Base-by-base conservation (phyloP, 164 flowering plant genomes). In the Houttuynia cordata region DNA sequence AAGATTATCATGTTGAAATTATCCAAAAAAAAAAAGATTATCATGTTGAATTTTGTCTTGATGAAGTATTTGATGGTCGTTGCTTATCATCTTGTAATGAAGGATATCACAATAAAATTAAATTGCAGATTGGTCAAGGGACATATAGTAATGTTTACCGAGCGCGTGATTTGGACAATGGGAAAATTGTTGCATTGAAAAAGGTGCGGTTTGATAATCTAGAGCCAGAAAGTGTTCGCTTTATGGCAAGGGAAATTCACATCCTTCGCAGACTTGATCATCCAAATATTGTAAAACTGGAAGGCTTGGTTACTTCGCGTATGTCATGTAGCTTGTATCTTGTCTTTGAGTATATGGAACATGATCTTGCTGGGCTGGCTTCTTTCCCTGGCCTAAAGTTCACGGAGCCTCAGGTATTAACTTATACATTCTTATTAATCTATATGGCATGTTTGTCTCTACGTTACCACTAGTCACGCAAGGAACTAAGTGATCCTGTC, bases 291-390 rank as follows among this genome's bases (percentile, higher is more conserved):
- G 81, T 92, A 67, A 92, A 92, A 69, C 71, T 92, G 60, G 96
- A 91, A 74, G 96, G 96, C 61, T 71, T 91, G 40, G 89, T 91
- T 39, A 85, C 96, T 20, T 91, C 97, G 51, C 77, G 91, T 71
- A 86, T 84, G 86, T 91, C 97, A 41, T 78, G 86, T 75, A 91
- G 89, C 77, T 78, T 91, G 74, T 91, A 88, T 64, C 91, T 91
- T 70, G 89, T 91, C 39, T 91, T 91, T 68, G 97, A 91, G 75
- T 91, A 91, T 70, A 91, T 91, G 97, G 97, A 91, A 63, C 97
- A 91, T 73, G 97, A 91, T 76, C 76, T 91, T 60, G 82, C 97
- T 13, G 97, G 97, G 12, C 91, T 91, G 63, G 91, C 89, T 40
- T 79, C 93, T 23, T 79, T 70, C 51, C 84, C 96, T 42, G 83